Percentiles rank a stretch among this genome's conserved stretches.
phyloP scores from a whole-genome alignment of 1,139 yeast species.

The Candida sp. region DNA sequence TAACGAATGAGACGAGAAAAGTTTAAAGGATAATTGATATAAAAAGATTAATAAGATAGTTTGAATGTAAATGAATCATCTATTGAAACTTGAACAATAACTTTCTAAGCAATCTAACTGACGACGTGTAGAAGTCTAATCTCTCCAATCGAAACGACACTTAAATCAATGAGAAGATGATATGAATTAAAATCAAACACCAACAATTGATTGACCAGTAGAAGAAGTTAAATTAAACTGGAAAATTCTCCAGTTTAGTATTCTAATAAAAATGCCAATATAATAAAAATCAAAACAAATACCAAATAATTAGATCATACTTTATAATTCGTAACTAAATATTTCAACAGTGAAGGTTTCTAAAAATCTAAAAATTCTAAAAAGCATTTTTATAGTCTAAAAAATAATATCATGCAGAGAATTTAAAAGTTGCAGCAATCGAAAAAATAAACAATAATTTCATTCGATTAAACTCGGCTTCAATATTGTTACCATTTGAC shows the following conservation, averaged over 20 bases:
- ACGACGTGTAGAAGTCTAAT: neutral
- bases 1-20: neutral
- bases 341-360: neutral
- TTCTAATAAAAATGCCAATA: neutral
- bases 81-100: neutral
- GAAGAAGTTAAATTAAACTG: neutral
- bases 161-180: too few species aligned
- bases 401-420: neutral
- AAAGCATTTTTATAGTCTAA: neutral
- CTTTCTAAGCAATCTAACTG: neutral
- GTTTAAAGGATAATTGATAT: neutral
- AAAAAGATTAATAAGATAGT: too few species aligned
- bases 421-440: neutral
- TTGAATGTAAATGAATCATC: neutral
- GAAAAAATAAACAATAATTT: too few species aligned
- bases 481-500: too few species aligned
- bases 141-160: too few species aligned
- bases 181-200: neutral
- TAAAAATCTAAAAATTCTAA: neutral
- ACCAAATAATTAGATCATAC: neutral
- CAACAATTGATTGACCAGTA: neutral
- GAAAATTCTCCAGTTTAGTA: neutral
- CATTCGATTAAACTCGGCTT: too few species aligned
- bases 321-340: neutral
- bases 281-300: neutral